phyloP scores from a whole-genome alignment of 345 rosid genomes.

The Tarenaya hassleriana region DNA sequence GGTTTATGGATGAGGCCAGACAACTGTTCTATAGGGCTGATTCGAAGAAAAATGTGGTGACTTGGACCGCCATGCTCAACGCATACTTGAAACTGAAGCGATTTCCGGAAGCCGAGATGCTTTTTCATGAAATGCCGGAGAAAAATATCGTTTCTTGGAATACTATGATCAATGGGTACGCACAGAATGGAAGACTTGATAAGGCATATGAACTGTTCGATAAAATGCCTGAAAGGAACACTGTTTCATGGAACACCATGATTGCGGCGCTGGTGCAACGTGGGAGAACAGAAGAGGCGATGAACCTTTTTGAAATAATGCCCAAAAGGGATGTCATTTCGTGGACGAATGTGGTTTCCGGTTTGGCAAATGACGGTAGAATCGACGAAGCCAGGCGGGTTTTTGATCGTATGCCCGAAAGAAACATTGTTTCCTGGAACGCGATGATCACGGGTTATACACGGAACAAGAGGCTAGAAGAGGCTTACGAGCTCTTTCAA shows the following conservation, averaged over 20 bases:
- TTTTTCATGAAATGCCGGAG: slow-evolving; percentile 52
- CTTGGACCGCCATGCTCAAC: slow-evolving; percentile 69
- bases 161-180: slow-evolving; percentile 65
- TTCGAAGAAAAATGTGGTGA: slow-evolving; percentile 56
- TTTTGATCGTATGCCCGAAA: slow-evolving; percentile 55
- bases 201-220: slow-evolving; percentile 43
- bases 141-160: slow-evolving; percentile 74
- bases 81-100: slow-evolving; percentile 48
- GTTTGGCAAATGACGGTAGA: slow-evolving; percentile 51
- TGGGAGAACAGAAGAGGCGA: slow-evolving; percentile 60
- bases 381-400: slow-evolving; percentile 54
- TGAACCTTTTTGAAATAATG: slow-evolving; percentile 42
- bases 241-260: slow-evolving; percentile 58
- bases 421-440: slow-evolving; percentile 64
- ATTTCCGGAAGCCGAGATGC: slow-evolving; percentile 47
- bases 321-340: slow-evolving; percentile 62
- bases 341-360: slow-evolving; percentile 58
- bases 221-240: slow-evolving; percentile 57
- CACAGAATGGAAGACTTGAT: slow-evolving; percentile 35
- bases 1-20: slow-evolving; percentile 55
- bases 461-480: slow-evolving; percentile 39
- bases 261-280: slow-evolving; percentile 39
- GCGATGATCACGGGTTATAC: slow-evolving; percentile 76
- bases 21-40: slow-evolving; percentile 46
- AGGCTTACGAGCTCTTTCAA: slow-evolving; percentile 52